Base-by-base conservation (phyloP, 78 protist species). In the Dictyostelium citrinum region DNA sequence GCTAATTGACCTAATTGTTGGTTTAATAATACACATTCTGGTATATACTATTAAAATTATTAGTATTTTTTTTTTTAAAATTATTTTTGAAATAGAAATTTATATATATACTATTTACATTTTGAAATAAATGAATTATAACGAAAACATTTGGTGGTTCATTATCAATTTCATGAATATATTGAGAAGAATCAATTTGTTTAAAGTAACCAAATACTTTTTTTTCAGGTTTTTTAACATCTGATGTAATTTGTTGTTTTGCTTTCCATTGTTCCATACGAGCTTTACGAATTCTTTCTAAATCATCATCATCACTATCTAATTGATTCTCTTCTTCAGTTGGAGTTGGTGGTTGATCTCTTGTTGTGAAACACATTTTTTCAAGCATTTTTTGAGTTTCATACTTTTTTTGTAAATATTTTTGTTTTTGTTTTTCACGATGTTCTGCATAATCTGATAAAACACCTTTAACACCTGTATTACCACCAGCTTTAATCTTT, bases 381-480 rank as follows among this genome's bases (percentile, higher is more conserved):
- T 88, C 81, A 6, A 78, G 22, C 67, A 46, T 68, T 60, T 37
- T 37, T 78, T 29, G 41, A 4, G 72, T 49, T 43, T 27, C 39
- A 12, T 61, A 35, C 16, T 78, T 67, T 27, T 88, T 64, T 29
- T 14, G 14, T 29, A 45, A 46, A 68, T 68, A 88, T n/a, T 76
- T 83, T 31, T 88, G 81, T 88, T 76, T 58, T 46, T 88, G 22
- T 12, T 72, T 35, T 33, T 88, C 85, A 31, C 83, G 49, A 45
- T 43, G 64, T 55, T 88, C 83, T 29, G 93, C 93, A 78, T 88
- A 88, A 31, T 88, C 93, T 20, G 82, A 77, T 29, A 88, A 22
- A 5, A 88, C 93, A 88, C 93, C 93, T 27, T 88, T 88, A 2
- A 88, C 70, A 88, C 93, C 93, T 39, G 93, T 88, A 46, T 88